Evolutionary conservation across 495 filamentous ascomycete species (phyloP).

Genomic region (Talaromyces wortmannii): DNA sequence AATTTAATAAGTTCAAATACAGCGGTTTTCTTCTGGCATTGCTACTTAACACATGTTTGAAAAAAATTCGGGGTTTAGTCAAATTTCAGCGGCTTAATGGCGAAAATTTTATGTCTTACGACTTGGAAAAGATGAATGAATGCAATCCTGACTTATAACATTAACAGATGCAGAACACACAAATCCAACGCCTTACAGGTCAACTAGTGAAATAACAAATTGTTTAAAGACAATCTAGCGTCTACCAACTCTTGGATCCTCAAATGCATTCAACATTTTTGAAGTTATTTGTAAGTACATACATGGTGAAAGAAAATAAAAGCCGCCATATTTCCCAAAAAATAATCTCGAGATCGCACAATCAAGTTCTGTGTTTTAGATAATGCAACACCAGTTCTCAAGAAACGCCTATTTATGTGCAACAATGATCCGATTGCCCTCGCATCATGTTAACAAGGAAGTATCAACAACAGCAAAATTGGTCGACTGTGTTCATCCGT

Average conservation of each 20-base stretch:
- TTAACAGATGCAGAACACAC: too few relatives aligned
- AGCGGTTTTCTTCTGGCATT: neutral
- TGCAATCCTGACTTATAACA: too few relatives aligned
- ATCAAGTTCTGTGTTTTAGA: neutral
- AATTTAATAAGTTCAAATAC: conserved; percentile 1
- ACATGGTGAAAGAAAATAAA: too few relatives aligned
- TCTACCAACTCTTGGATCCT: too few relatives aligned
- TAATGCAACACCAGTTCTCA: neutral
- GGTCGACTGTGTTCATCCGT: neutral
- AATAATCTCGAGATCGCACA: neutral
- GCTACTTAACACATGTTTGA: neutral
- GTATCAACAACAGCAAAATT: neutral
- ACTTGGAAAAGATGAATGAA: too few relatives aligned
- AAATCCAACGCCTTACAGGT: too few relatives aligned
- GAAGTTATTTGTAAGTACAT: too few relatives aligned
- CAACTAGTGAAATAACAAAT: too few relatives aligned
- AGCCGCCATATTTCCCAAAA: too few relatives aligned
- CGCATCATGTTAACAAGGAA: neutral
- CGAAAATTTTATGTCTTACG: too few relatives aligned
- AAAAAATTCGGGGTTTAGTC: neutral
- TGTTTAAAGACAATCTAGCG: too few relatives aligned
- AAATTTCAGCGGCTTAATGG: neutral
- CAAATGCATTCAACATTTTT: too few relatives aligned
- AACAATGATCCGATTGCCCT: neutral
- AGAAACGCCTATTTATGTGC: neutral